These are phyloP conservation scores for Alternaria dauci DNA, from an alignment of 2,329 filamentous ascomycete species.

Conservation along the genomic window DNA sequence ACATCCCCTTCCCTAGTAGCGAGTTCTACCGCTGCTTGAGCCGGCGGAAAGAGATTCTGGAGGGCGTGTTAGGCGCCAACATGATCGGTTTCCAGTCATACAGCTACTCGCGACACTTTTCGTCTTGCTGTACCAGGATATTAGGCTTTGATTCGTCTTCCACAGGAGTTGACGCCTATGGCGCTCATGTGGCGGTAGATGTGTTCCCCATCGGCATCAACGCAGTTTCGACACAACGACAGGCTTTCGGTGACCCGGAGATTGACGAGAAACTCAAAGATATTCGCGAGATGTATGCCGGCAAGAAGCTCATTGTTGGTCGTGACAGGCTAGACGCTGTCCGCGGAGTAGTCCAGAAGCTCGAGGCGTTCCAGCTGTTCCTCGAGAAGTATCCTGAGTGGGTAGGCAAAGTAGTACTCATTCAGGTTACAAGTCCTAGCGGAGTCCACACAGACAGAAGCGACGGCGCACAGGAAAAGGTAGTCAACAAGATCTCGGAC, in stretches of 20 bases:
- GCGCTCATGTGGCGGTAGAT: conserved; percentile 86
- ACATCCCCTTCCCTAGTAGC: conserved; percentile 94
- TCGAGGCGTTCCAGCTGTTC: conserved; percentile 93
- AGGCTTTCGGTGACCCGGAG: conserved; percentile 75
- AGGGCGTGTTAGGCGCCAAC: conserved; percentile 89
- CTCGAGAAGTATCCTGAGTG: conserved; percentile 90
- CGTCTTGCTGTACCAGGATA: conserved; percentile 90
- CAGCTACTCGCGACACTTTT: conserved; percentile 93
- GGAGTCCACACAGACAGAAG: conserved; percentile 75
- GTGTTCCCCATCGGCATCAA: conserved; percentile 97
- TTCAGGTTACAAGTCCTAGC: conserved; percentile 92
- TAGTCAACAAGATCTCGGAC: conserved; percentile 88
- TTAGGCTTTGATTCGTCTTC: conserved; percentile 89
- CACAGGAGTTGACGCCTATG: conserved; percentile 87
- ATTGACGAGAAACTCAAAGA: conserved; percentile 76
- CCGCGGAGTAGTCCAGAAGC: conserved; percentile 91
- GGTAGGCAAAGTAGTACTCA: conserved; percentile 89
- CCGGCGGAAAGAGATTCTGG: conserved; percentile 86
- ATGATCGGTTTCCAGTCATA: conserved; percentile 95
- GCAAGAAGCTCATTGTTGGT: conserved; percentile 93
- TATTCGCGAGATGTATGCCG: conserved; percentile 80
- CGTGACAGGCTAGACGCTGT: conserved; percentile 94
- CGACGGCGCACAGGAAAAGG: conserved; percentile 79
- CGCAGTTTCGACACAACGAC: conserved; percentile 76
- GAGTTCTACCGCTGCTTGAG: conserved; percentile 92